A percentile compares a stretch with the other conserved stretches of the same genome.
phyloP scores from a whole-genome alignment of 805 yeast species.

The Cyberlindnera veronae region DNA sequence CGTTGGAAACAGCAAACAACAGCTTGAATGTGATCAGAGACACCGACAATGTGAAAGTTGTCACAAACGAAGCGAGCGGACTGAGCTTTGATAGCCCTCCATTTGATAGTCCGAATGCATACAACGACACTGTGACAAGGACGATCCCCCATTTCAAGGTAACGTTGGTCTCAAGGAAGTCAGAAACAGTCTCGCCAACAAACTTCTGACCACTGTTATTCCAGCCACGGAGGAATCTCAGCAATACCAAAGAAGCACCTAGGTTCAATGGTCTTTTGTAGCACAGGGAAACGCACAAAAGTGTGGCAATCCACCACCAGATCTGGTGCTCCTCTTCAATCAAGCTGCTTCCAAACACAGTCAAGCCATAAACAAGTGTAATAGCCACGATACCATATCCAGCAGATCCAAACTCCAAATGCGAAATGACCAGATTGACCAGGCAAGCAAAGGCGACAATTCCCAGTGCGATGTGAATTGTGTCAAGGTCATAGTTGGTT shows the following conservation, averaged over 20 bases:
- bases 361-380: conserved; percentile 40
- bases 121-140: conserved; percentile 34
- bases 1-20: conserved; percentile 49
- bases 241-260: conserved; percentile 25
- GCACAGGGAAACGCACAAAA: conserved; percentile 19
- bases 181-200: conserved; percentile 46
- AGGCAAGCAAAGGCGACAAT: conserved; percentile 21
- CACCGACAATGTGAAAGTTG: conserved; percentile 43
- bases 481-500: conserved; percentile 63
- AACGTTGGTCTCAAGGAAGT: conserved; percentile 35
- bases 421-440: conserved; percentile 6
- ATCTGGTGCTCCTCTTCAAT: conserved; percentile 95
- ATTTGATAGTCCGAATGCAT: conserved; percentile 26
- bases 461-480: conserved; percentile 36
- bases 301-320: conserved; percentile 75
- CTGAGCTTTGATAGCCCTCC: conserved; percentile 25
- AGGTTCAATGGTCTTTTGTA: conserved; percentile 9
- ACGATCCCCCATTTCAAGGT: conserved; percentile 47
- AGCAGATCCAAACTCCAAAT: conserved; percentile 5
- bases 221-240: conserved; percentile 76
- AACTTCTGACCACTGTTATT: conserved; percentile 87
- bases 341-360: conserved; percentile 82
- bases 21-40: conserved; percentile 53
- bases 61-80: conserved; percentile 39
- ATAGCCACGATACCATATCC: conserved; percentile 15